phyloP scores from a whole-genome alignment of 495 filamentous ascomycete species.

The Bryoglossum gracile region DNA sequence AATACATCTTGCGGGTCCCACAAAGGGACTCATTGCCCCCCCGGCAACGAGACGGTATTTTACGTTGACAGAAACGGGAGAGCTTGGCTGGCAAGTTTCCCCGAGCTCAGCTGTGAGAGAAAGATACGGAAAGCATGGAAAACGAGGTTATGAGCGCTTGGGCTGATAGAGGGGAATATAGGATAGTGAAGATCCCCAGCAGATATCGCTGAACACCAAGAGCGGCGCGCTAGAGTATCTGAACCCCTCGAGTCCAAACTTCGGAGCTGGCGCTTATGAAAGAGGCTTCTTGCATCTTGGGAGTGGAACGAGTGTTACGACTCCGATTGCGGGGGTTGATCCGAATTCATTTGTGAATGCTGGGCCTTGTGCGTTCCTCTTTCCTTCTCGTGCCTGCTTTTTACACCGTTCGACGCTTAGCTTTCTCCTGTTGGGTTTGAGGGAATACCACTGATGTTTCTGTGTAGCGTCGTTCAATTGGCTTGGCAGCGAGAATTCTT shows the following conservation, averaged over 20 bases:
- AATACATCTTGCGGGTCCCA: not conserved
- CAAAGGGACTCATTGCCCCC: not conserved
- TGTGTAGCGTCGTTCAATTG: too few relatives aligned
- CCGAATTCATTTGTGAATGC: not conserved
- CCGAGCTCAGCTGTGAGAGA: too few relatives aligned
- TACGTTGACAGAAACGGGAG: not conserved
- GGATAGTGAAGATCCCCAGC: not conserved
- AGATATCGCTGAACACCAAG: constrained; percentile 1
- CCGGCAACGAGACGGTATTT: constrained; percentile 6
- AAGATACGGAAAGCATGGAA: too few relatives aligned
- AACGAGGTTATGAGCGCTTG: too few relatives aligned
- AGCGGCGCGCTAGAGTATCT: not conserved
- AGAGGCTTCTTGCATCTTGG: constrained; percentile 6
- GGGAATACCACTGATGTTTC: too few relatives aligned
- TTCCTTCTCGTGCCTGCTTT: not conserved
- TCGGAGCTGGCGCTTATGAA: not conserved
- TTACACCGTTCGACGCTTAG: not conserved
- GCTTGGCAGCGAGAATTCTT: not conserved
- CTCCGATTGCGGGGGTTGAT: not conserved
- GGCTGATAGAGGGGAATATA: too few relatives aligned
- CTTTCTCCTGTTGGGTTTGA: too few relatives aligned
- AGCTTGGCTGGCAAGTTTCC: not conserved
- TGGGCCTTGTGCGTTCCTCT: not conserved
- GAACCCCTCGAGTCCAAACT: not conserved
- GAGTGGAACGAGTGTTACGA: constrained; percentile 2